These are phyloP conservation scores for Kodamaea leandrae DNA, from an alignment of 805 yeast species.

Conservation along the genomic window DNA sequence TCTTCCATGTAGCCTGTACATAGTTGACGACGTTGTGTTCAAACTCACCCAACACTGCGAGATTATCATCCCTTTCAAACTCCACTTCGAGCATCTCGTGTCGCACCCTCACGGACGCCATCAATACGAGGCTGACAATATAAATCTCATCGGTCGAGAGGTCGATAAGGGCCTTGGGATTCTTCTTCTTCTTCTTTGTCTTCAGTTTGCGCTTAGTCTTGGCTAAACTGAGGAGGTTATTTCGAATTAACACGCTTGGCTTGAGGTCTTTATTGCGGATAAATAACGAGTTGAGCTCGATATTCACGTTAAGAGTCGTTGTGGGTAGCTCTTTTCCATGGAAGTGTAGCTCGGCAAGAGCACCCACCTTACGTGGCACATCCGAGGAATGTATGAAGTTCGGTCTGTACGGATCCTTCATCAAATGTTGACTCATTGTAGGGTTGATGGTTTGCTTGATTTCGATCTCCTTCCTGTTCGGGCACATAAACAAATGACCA, in stretches of 20 bases:
- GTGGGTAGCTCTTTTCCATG: background rate
- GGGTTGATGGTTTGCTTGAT: background rate
- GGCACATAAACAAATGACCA: background rate
- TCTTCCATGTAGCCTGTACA: background rate
- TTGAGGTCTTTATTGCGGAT: constrained; percentile 26
- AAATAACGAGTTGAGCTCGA: constrained; percentile 36
- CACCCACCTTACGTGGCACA: constrained; percentile 25
- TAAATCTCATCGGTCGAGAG: constrained; percentile 27
- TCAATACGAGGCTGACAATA: constrained; percentile 29
- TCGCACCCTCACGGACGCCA: constrained; percentile 15
- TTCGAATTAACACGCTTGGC: constrained; percentile 34
- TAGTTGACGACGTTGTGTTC: background rate
- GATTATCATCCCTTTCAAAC: background rate
- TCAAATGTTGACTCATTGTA: constrained; percentile 2
- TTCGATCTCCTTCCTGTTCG: background rate
- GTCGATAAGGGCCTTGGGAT: constrained; percentile 5
- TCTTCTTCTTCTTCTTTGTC: constrained; percentile 6
- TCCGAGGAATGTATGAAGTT: constrained; percentile 39
- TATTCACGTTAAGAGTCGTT: constrained; percentile 17
- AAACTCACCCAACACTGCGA: background rate
- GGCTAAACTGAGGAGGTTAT: constrained; percentile 32
- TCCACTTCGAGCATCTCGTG: background rate
- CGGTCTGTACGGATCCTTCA: constrained; percentile 34
- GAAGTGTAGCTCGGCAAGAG: constrained; percentile 2
- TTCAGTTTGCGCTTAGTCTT: constrained; percentile 1